Evolutionary conservation across 2,329 filamentous ascomycete genomes (phyloP), one percentile per base, ranked within the genome.

Genomic region (Colletotrichum camelliae): DNA sequence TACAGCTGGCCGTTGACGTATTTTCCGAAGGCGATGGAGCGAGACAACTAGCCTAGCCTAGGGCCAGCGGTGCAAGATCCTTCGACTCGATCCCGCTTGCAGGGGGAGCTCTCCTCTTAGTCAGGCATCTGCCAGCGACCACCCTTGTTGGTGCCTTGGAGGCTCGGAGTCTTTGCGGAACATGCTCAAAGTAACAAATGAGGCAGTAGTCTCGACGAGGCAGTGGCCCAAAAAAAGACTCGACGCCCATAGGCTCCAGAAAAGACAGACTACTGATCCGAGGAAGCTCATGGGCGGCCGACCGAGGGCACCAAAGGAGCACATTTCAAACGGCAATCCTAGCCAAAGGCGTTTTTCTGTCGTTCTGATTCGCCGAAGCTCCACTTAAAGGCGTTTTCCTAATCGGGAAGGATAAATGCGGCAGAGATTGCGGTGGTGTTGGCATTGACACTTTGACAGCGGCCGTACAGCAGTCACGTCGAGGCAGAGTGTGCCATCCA

Each of bases 11-110:
- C 31, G 31, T 69, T 73, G 61, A 58, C 5, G 21, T 43, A 27
- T 69, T 55, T 39, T 48, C 71, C 39, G 58, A 37, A 39, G 16
- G 18, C 55, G 66, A 31, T 35, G 29, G 18, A 67, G 21, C 3
- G 62, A 58, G 73, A 72, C 16, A 72, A 72, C 69, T 67, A 72
- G 31, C 18, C 72, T 71, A 61, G 60, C 39, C 24, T 21, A 43
- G 52, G 35, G 39, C 31, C 21, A 37, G 15, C 21, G 65, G 43
- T 52, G 43, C 43, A 52, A 52, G 43, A 52, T 52, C 43, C n/a
- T 16, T 55, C 27, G 43, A 7, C n/a, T 29, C 13, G 43, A 67
- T 57, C 18, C n/a, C n/a, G 21, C 65, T 29, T 67, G 65, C 43
- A 55, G 29, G 65, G 65, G 65, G 61, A 39, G 12, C 35, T 52